These are phyloP conservation scores for Hymenoscyphus occultus DNA, from an alignment of 2,329 filamentous ascomycete genomes.

Conservation along the genomic window DNA sequence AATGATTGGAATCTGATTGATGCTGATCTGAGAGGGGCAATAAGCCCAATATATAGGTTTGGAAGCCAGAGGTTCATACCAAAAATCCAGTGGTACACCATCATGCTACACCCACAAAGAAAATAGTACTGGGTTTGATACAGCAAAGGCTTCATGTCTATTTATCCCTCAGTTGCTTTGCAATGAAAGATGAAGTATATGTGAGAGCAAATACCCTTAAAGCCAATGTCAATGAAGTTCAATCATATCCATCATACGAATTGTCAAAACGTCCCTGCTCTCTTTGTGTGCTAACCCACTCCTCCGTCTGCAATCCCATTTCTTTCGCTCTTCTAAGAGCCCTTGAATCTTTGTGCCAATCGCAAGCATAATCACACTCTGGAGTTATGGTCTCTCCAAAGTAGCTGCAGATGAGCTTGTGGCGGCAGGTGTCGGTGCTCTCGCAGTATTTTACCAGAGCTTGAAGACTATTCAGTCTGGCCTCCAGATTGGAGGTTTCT, in stretches of 20 bases:
- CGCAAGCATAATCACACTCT: slow-evolving; percentile 71
- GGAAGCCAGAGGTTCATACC: not conserved
- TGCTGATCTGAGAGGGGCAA: not conserved
- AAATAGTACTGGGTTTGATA: slow-evolving; percentile 1
- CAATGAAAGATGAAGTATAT: not conserved
- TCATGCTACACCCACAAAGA: not conserved
- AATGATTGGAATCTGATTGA: slow-evolving; percentile 1
- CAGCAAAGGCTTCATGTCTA: not conserved
- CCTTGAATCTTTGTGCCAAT: slow-evolving; percentile 69
- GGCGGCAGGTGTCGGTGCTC: slow-evolving; percentile 67
- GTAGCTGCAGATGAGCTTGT: slow-evolving; percentile 70
- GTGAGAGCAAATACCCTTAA: not conserved
- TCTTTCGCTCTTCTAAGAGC: slow-evolving; percentile 56
- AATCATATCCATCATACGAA: slow-evolving; percentile 49
- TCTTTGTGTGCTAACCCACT: slow-evolving; percentile 62
- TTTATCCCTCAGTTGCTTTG: not conserved
- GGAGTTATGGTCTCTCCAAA: slow-evolving; percentile 65
- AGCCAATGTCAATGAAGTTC: slow-evolving; percentile 9
- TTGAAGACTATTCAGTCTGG: slow-evolving; percentile 60
- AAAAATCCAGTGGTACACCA: not conserved
- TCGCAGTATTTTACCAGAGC: slow-evolving; percentile 81
- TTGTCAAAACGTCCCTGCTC: slow-evolving; percentile 56
- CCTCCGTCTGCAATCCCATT: slow-evolving; percentile 55
- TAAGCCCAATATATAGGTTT: slow-evolving; percentile 1
- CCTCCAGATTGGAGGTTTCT: slow-evolving; percentile 44